Percentiles rank a stretch among this genome's conserved stretches.
Conservation (phyloP, 2,329 filamentous ascomycete genomes). For the Chrysosporium keratinophilum region DNA sequence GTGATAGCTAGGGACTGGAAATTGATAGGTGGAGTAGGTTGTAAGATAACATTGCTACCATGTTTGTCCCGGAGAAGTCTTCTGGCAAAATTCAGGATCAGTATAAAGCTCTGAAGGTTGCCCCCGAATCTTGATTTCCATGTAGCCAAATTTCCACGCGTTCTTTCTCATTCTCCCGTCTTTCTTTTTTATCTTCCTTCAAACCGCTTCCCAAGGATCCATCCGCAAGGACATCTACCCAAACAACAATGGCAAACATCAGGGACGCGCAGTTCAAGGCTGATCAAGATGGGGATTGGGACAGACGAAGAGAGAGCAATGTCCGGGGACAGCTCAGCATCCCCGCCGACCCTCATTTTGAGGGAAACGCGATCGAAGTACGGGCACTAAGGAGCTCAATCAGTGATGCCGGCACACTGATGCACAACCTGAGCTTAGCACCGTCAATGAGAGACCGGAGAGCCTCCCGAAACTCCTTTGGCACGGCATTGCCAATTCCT, state of each 20-base stretch:
- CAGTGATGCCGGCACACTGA: constrained; percentile 57
- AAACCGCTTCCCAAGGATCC: background rate
- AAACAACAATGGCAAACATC: constrained; percentile 6
- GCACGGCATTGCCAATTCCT: constrained; percentile 61
- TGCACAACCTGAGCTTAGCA: constrained; percentile 60
- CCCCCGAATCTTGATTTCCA: background rate
- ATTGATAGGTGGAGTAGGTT: constrained; percentile 8
- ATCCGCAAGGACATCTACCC: background rate
- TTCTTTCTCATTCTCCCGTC: background rate
- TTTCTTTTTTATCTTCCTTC: background rate
- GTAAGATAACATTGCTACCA: background rate
- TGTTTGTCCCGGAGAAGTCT: background rate
- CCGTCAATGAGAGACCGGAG: constrained; percentile 59
- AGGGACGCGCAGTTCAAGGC: constrained; percentile 1
- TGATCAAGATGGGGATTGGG: constrained; percentile 1
- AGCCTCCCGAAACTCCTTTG: constrained; percentile 65
- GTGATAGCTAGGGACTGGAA: constrained; percentile 9
- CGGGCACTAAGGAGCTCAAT: constrained; percentile 58
- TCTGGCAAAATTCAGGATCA: background rate
- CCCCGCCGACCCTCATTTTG: constrained; percentile 35
- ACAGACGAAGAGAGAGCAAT: constrained; percentile 8
- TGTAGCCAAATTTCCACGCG: background rate
- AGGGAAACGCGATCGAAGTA: constrained; percentile 53
- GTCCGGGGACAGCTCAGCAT: constrained; percentile 25
- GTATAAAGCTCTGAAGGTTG: constrained; percentile 3